Evolutionary conservation across 1,284 basidiomycete genomes (phyloP).

Genomic region (Coniferiporia weirii): DNA sequence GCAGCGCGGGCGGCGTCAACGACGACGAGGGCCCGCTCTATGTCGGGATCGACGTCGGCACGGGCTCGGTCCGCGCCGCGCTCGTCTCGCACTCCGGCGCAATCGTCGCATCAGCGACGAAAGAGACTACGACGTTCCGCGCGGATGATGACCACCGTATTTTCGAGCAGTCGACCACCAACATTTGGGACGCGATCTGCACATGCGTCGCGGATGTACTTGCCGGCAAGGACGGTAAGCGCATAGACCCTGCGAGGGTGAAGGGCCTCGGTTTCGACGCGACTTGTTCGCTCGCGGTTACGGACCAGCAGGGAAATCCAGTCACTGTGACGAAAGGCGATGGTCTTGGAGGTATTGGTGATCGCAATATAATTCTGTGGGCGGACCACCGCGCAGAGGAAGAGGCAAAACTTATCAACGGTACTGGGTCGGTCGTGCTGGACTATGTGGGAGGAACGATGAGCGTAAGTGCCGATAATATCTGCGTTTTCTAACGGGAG

Average conservation of each 20-base stretch:
- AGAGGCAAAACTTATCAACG: slow-evolving; percentile 89
- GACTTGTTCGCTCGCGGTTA: slow-evolving; percentile 92
- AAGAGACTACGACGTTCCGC: slow-evolving; percentile 81
- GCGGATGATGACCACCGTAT: slow-evolving; percentile 83
- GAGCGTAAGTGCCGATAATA: slow-evolving; percentile 58
- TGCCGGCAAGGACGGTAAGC: slow-evolving; percentile 37
- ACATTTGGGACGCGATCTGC: slow-evolving; percentile 84
- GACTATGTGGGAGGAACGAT: slow-evolving; percentile 96
- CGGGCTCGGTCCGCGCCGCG: slow-evolving; percentile 88
- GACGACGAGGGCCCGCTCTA: slow-evolving; percentile 29
- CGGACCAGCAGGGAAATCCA: slow-evolving; percentile 69
- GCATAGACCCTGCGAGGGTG: slow-evolving; percentile 47
- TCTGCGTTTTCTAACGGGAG: not conserved
- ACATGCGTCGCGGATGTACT: slow-evolving; percentile 70
- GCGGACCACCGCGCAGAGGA: slow-evolving; percentile 92
- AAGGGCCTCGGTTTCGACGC: slow-evolving; percentile 96
- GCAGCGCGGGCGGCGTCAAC: not conserved
- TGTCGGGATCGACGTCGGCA: slow-evolving; percentile 79
- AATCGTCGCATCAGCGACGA: slow-evolving; percentile 72
- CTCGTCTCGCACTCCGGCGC: slow-evolving; percentile 75
- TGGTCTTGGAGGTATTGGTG: slow-evolving; percentile 55
- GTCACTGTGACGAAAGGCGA: slow-evolving; percentile 76
- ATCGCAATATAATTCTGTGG: slow-evolving; percentile 87
- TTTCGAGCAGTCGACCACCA: slow-evolving; percentile 88
- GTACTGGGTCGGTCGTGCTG: slow-evolving; percentile 78